These are phyloP conservation scores for Tricholoma sp. DNA, from an alignment of 768 basidiomycete genomes.

Conservation along the genomic window DNA sequence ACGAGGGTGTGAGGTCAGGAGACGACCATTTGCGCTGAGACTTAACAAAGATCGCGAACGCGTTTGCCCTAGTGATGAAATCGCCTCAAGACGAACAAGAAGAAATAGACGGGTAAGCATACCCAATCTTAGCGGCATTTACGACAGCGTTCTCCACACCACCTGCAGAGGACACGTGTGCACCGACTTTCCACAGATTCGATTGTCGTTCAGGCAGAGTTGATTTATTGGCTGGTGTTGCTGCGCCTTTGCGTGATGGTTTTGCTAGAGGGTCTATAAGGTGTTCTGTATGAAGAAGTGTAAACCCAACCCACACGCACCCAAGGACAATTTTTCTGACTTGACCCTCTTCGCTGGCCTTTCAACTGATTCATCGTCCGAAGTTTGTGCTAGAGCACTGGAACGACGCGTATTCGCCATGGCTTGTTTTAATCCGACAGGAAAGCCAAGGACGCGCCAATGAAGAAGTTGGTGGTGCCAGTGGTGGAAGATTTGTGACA, in stretches of 20 bases:
- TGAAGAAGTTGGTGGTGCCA: background rate
- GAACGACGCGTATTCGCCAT: slow-evolving; percentile 11
- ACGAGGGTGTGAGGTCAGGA: slow-evolving; percentile 47
- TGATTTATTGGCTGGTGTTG: slow-evolving; percentile 10
- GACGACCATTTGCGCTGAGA: slow-evolving; percentile 80
- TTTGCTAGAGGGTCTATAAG: background rate
- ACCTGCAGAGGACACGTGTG: slow-evolving; percentile 78
- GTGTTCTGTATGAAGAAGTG: background rate
- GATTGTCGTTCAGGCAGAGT: slow-evolving; percentile 24
- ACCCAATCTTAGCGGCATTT: slow-evolving; percentile 46
- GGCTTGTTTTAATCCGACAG: background rate
- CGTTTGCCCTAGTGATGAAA: slow-evolving; percentile 52
- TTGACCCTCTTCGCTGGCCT: slow-evolving; percentile 9
- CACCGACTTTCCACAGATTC: slow-evolving; percentile 68
- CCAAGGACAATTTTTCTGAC: background rate
- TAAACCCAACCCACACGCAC: background rate
- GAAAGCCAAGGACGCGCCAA: background rate
- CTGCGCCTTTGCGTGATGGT: slow-evolving; percentile 11
- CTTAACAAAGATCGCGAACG: slow-evolving; percentile 82
- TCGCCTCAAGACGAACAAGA: background rate
- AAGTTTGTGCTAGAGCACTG: background rate
- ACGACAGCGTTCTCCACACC: slow-evolving; percentile 71
- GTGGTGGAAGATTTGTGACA: background rate
- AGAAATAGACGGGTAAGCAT: background rate
- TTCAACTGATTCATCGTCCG: slow-evolving; percentile 1